Evolutionary conservation across 345 rosid species (phyloP), one percentile per base, ranked within the genome.

Genomic region (Citrus medica): DNA sequence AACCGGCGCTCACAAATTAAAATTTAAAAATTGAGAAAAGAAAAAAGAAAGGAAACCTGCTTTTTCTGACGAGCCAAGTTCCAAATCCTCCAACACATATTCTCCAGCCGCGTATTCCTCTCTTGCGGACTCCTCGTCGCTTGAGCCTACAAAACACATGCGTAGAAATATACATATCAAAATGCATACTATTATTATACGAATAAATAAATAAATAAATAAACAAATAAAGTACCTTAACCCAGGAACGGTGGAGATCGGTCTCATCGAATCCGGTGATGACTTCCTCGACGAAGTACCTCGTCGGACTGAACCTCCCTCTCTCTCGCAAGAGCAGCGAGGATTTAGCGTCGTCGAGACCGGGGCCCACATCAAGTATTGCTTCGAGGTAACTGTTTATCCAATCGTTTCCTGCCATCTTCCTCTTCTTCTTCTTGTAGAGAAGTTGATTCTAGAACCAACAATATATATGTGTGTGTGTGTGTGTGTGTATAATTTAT

Each of bases 71-170:
- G 97, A 85, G 98, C 99, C 78, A 94, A 83, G 89, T 97, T 93
- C 99, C 97, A 97, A 82, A 94, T 97, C 93, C 99, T 87, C 98
- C 98, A 97, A 51, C 98, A 94, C 99, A 94, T 97, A 69, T 97
- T 97, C 94, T 97, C 99, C 94, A 94, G 79, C 71, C 99, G 84
- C 2, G 98, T 97, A 40, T 97, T 94, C 88, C 99, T 94, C 92
- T 97, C 99, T 82, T 91, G 96, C 3, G 98, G 97, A 78, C 98
- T 94, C 90, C 96, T 91, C 37, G 99, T 97, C 48, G 99, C 98
- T 70, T 89, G 94, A 72, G 99, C 99, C 99, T 96, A 32, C 73
- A 27, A 64, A 46, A 42, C 46, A 35, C 13, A 65, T 42, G 2
- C 71, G 35, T 27, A 38, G 2, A 25, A 30, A 56, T 6, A 71